A percentile compares a stretch with the other conserved stretches of the same genome.
Evolutionary conservation across 257 asterid species (phyloP).

Genomic region (Nicotiana tomentosiformis): DNA sequence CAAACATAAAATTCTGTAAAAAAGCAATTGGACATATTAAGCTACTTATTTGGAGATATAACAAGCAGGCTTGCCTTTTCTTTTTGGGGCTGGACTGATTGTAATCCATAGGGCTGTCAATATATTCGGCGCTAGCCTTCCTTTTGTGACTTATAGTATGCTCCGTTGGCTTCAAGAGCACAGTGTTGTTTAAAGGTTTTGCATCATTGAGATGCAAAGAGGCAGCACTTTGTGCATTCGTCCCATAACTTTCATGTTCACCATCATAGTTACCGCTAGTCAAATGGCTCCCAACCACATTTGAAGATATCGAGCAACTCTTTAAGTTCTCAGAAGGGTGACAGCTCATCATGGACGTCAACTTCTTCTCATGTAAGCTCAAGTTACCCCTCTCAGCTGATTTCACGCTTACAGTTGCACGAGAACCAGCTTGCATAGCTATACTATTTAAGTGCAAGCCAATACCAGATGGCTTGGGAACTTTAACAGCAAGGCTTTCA

Average conservation of each 20-base stretch:
- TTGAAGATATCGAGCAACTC: conserved; percentile 24
- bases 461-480: conserved; percentile 57
- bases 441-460: conserved; percentile 79
- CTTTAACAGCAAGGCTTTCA: conserved; percentile 21
- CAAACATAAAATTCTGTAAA: conserved; percentile 4
- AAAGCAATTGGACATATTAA: conserved; percentile 6
- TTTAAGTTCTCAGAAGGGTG: conserved; percentile 20
- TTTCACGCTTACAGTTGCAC: conserved; percentile 31
- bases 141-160: conserved; percentile 30
- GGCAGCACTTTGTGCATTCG: conserved; percentile 19
- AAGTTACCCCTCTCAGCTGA: conserved; percentile 39
- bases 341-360: conserved; percentile 22
- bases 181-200: conserved; percentile 27
- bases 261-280: conserved; percentile 18
- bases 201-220: conserved; percentile 20
- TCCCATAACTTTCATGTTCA: conserved; percentile 17
- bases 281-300: conserved; percentile 23
- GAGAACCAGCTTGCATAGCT: conserved; percentile 42
- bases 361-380: conserved; percentile 34
- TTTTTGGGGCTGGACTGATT: conserved; percentile 40
- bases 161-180: conserved; percentile 28
- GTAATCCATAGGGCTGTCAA: conserved; percentile 24
- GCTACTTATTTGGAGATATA: not conserved
- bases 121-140: conserved; percentile 24
- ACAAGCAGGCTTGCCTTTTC: conserved; percentile 50